Evolutionary conservation across 345 rosid species (phyloP), one percentile per base, ranked within the genome.

Genomic region (Anastatica hierochuntica): DNA sequence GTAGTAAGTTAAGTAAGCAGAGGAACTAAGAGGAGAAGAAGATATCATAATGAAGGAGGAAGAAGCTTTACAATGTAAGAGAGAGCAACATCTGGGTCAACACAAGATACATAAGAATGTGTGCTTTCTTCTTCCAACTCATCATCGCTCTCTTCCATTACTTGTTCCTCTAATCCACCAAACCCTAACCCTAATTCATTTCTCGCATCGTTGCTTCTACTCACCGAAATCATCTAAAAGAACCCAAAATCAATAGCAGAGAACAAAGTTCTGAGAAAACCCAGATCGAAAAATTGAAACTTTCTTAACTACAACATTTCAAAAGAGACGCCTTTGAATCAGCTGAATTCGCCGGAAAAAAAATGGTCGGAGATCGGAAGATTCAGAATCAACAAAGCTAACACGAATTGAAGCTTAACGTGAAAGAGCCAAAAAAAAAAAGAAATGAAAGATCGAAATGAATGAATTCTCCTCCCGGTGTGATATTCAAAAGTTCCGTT

Each of bases 31-130:
- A 58, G 59, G 7, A 36, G 17, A 12, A 8, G 3, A 49, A 49
- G 39, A 35, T 35, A 26, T 58, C 13, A 31, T 20, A 17, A 2
- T 15, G 43, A 57, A n/a, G n/a, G 58, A 15, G 39, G 41, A 60
- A 11, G 18, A 9, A 48, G 37, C 77, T 68, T 79, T 79, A 88
- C 97, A 45, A 88, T 73, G 69, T 88, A 84, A 58, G 90, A 77
- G 64, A 80, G 88, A 74, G 77, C 75, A 70, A 73, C 46, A 68
- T 80, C 90, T 13, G 85, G 94, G 82, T 82, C 96, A 53, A 80
- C 49, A 67, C 64, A 62, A 46, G 75, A 68, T 55, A 71, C 79
- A 66, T 65, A 71, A 60, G 76, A 75, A 71, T 71, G 76, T 47
- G 81, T 81, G 58, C 78, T 81, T 56, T 81, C 83, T 65, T 81